Percentiles rank a stretch among this genome's conserved stretches.
phyloP scores from a whole-genome alignment of 495 filamentous ascomycete genomes.

The Aspergillus haitiensis region DNA sequence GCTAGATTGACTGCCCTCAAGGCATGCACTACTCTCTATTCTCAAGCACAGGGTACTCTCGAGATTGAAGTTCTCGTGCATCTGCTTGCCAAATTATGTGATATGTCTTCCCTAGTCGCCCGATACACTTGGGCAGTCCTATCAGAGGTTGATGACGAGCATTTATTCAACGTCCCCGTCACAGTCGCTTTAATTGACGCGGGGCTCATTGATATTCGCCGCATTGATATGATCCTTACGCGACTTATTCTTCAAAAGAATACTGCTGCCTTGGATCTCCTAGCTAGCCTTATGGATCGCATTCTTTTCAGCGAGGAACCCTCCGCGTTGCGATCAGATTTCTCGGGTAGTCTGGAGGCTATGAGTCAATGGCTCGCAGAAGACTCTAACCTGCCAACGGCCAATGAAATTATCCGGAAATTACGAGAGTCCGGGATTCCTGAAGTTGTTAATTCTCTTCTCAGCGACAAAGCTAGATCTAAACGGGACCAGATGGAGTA shows the following conservation, averaged over 20 bases:
- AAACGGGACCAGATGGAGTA: slow-evolving; percentile 87
- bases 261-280: slow-evolving; percentile 67
- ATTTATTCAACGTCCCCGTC: slow-evolving; percentile 74
- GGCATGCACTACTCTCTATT: slow-evolving; percentile 69
- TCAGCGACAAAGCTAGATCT: slow-evolving; percentile 50
- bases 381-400: slow-evolving; percentile 63
- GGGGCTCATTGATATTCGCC: slow-evolving; percentile 72
- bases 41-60: slow-evolving; percentile 57
- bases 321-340: slow-evolving; percentile 77
- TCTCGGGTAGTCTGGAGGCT: slow-evolving; percentile 75
- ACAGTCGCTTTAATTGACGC: slow-evolving; percentile 73
- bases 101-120: slow-evolving; percentile 71
- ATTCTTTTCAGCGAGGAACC: slow-evolving; percentile 75
- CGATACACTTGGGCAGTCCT: slow-evolving; percentile 66
- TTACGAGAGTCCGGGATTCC: slow-evolving; percentile 62
- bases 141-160: slow-evolving; percentile 67
- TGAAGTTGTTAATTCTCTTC: slow-evolving; percentile 47
- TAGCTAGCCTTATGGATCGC: slow-evolving; percentile 72
- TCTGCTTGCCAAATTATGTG: slow-evolving; percentile 76
- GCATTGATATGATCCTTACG: slow-evolving; percentile 74
- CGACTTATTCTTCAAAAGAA: slow-evolving; percentile 69
- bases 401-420: slow-evolving; percentile 69
- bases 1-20: slow-evolving; percentile 67
- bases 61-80: slow-evolving; percentile 82
- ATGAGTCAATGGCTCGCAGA: slow-evolving; percentile 79